Base-by-base conservation (phyloP, 345 rosid species). In the Eucalyptus pauciflora region DNA sequence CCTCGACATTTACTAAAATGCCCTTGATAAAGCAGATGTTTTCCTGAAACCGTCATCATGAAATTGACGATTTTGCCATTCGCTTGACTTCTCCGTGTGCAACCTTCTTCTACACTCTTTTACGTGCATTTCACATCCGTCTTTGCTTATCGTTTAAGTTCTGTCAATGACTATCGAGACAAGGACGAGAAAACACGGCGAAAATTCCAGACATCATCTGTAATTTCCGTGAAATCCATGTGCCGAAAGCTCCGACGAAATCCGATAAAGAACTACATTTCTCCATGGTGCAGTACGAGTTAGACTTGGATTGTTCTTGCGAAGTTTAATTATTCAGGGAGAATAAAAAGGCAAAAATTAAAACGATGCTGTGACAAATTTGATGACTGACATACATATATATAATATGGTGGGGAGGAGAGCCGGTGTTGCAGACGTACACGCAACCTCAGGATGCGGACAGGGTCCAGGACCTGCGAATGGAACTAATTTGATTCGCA, bases 101-200 rank as follows among this genome's bases (percentile, higher is more conserved):
- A 0, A 33, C 22, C 16, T 31, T 33, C 43, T 4, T 33, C 24
- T 31, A 0, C 4, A 16, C 10, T 33, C 37, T 33, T 16, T 4
- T 37, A 71, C 13, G 9, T 69, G 10, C 27, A 10, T 5, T 76
- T 20, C 22, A 10, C 45, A 9, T 37, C 81, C 25, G 1, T 3
- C 41, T 10, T 10, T 18, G 7, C 43, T 71, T 41, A 69, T 33
- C 20, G 22, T 67, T 8, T 31, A 15, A 16, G 46, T 9, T 18
- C 12, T 17, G 22, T 33, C 45, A 3, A 5, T 33, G 2, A 6
- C 43, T 10, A 5, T 37, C 1, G 48, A 10, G 27, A 37, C 27
- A 10, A 1, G 48, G 48, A 41, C 27, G 4, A 41, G 48, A 76
- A 76, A 76, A 2, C 20, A 11, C 1, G 46, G 13, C 15, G 83